phyloP scores from a whole-genome alignment of 202 grass and related monocot species.

The Elaeis oleifera region DNA sequence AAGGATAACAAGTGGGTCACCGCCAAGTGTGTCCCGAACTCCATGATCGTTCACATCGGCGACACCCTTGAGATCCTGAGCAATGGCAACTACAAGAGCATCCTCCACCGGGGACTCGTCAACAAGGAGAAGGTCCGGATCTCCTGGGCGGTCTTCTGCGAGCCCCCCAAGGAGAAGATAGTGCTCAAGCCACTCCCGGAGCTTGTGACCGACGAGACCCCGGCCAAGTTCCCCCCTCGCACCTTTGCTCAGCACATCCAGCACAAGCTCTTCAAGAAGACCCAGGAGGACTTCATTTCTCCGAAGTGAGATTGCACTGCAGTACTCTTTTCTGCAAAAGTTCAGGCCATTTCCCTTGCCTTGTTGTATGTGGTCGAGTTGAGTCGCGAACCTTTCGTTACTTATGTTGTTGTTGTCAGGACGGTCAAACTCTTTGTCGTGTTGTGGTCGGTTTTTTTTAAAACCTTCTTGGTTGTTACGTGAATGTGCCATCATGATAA shows the following conservation, averaged over 20 bases:
- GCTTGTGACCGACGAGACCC: slow-evolving; percentile 12
- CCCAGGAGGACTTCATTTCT: not conserved
- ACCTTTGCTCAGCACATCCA: slow-evolving; percentile 71
- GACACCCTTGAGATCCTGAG: slow-evolving; percentile 84
- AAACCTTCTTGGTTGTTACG: too few species aligned
- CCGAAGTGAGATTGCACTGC: not conserved
- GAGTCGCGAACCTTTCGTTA: too few species aligned
- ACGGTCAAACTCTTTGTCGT: too few species aligned
- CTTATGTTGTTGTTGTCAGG: too few species aligned
- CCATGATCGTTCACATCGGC: slow-evolving; percentile 67
- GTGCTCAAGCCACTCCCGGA: slow-evolving; percentile 59
- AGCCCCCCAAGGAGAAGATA: slow-evolving; percentile 56
- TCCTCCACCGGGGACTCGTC: slow-evolving; percentile 86
- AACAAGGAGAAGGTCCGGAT: slow-evolving; percentile 67
- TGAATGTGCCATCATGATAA: too few species aligned
- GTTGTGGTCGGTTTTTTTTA: too few species aligned
- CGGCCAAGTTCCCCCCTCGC: slow-evolving; percentile 50
- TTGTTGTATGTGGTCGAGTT: too few species aligned
- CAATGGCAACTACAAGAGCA: slow-evolving; percentile 77
- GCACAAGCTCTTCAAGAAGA: slow-evolving; percentile 69
- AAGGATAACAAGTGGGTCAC: slow-evolving; percentile 48
- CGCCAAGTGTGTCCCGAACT: slow-evolving; percentile 38
- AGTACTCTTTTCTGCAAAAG: not conserved
- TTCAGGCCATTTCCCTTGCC: too few species aligned
- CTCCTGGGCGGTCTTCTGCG: slow-evolving; percentile 88